A percentile compares a stretch with the other conserved stretches of the same genome.
These are phyloP conservation scores for Chaetomiaceae sp. DNA, from an alignment of 2,329 filamentous ascomycete species.

Conservation along the genomic window DNA sequence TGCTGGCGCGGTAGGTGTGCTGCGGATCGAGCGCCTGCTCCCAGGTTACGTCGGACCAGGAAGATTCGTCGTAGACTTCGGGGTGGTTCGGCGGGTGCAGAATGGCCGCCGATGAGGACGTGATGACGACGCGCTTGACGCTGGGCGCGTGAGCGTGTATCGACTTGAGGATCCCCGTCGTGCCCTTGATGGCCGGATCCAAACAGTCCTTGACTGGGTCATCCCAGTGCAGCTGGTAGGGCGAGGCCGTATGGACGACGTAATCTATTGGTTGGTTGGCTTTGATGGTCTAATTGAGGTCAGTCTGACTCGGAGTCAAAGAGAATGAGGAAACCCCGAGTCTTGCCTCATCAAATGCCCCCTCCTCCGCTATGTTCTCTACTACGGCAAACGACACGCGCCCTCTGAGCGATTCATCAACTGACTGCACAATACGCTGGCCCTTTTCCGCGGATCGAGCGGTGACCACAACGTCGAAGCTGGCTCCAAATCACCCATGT, in stretches of 20 bases:
- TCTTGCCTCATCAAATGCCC: constrained; percentile 57
- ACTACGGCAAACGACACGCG: constrained; percentile 50
- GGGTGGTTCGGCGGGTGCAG: constrained; percentile 33
- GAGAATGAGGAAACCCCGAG: too few relatives aligned
- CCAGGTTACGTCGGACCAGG: constrained; percentile 34
- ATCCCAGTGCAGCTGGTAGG: constrained; percentile 63
- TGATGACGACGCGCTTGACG: constrained; percentile 58
- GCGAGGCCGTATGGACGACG: constrained; percentile 68
- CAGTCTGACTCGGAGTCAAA: constrained; percentile 23
- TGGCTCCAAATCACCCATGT: too few relatives aligned
- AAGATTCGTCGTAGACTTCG: constrained; percentile 35
- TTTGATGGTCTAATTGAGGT: too few relatives aligned
- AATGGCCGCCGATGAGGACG: constrained; percentile 42
- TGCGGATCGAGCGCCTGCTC: constrained; percentile 30
- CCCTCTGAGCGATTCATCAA: constrained; percentile 37
- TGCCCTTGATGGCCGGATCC: constrained; percentile 50
- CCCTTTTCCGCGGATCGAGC: constrained; percentile 45
- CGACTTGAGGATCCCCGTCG: constrained; percentile 43
- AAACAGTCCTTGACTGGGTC: constrained; percentile 43
- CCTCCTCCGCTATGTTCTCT: constrained; percentile 62
- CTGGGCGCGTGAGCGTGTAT: constrained; percentile 37
- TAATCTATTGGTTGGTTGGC: constrained; percentile 55
- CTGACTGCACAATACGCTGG: constrained; percentile 35
- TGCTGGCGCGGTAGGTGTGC: constrained; percentile 35
- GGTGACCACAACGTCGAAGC: constrained; percentile 40